phyloP scores from a whole-genome alignment of 2,329 filamentous ascomycete species.

The Leptographium wingfieldii region DNA sequence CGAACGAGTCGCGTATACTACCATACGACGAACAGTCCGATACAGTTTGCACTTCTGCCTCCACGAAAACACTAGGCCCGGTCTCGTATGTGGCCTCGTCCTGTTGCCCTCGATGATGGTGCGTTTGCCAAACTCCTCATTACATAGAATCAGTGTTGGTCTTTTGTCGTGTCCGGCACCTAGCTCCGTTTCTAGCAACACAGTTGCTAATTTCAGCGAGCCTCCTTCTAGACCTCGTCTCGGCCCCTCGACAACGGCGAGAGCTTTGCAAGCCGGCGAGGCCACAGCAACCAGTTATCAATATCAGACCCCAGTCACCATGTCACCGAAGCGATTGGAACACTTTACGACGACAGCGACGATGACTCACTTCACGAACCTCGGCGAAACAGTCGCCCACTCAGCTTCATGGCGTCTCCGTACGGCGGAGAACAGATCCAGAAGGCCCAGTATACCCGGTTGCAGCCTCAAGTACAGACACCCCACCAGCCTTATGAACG shows the following conservation, averaged over 20 bases:
- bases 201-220: background rate
- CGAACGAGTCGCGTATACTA: background rate
- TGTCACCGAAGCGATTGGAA: constrained; percentile 87
- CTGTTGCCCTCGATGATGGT: constrained; percentile 14
- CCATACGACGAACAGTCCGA: background rate
- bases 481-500: constrained; percentile 14
- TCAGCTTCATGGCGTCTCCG: constrained; percentile 59
- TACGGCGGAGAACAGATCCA: constrained; percentile 40
- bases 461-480: background rate
- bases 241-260: constrained; percentile 43
- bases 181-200: background rate
- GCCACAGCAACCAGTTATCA: constrained; percentile 44
- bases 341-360: constrained; percentile 71
- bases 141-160: background rate
- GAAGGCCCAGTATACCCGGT: constrained; percentile 10
- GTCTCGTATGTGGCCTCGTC: constrained; percentile 9
- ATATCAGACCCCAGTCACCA: constrained; percentile 86
- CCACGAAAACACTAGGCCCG: constrained; percentile 8
- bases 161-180: background rate
- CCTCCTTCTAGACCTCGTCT: constrained; percentile 39
- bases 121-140: background rate
- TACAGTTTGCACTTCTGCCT: background rate
- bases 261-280: constrained; percentile 45
- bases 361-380: constrained; percentile 40
- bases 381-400: constrained; percentile 45